Evolutionary conservation across 2,329 filamentous ascomycete genomes (phyloP), one percentile per base, ranked within the genome.

Genomic region (Emericellopsis cladophorae): DNA sequence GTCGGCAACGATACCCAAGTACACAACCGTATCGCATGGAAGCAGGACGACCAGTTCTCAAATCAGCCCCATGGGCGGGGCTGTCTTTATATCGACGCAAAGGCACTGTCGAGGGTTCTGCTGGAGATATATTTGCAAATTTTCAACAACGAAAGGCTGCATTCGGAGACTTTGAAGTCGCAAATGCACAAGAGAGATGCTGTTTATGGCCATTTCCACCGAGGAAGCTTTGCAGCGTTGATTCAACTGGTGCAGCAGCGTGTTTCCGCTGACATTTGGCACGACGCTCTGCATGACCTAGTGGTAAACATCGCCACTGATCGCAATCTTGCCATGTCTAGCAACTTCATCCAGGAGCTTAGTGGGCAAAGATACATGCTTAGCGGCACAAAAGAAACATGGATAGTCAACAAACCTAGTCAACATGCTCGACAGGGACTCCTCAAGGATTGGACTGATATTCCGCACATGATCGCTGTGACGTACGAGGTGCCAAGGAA

Each of bases 81-180:
- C 15, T 48, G 47, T 24, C 40, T 65, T 4, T 45, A 48, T 21
- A 54, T 69, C 12, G 59, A 65, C 1, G 48, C 59, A 0, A 45
- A 56, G 3, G 51, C 60, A 8, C 53, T 76, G 1, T 60, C 60
- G 2, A 45, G 45, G 4, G 45, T 66, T 9, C 45, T 72, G 2
- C 62, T 65, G 40, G 43, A 55, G 4, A 46, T 70, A 2, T 73
- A 72, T 47, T 46, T 57, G 11, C 48, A 59, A 7, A 68, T 74
- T 59, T 72, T 74, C 37, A 40, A 51, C 16, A 37, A 53, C 18
- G 68, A 71, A 46, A 57, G 64, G 36, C 41, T 55, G 4, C 32
- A 31, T 21, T 21, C 5, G 1, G 45, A 39, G 15, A 37, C 47
- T 34, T 44, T 44, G 21, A 46, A 36, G 33, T 29, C 26, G 9